Percentiles rank a stretch among this genome's conserved stretches.
Evolutionary conservation across 2,329 filamentous ascomycete genomes (phyloP).

Genomic region (Beauveria australis): DNA sequence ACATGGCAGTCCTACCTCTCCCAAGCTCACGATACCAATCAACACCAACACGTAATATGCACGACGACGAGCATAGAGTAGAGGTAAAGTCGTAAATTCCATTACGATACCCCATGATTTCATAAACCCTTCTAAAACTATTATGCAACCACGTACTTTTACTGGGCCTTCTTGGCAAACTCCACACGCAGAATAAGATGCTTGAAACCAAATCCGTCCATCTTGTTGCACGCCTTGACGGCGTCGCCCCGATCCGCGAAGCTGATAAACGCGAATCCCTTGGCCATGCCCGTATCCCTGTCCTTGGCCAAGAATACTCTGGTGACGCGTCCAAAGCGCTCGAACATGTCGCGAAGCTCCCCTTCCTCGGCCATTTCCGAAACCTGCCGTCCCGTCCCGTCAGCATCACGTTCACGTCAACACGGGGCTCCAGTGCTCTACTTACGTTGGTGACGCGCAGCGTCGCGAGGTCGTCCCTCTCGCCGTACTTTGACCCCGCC

Average conservation of each 20-base stretch:
- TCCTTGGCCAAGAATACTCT: slow-evolving; percentile 98
- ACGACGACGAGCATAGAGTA: not conserved
- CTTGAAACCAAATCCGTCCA: slow-evolving; percentile 91
- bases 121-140: slow-evolving; percentile 7
- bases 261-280: slow-evolving; percentile 98
- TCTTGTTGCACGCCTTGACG: slow-evolving; percentile 87
- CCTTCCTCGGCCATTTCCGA: slow-evolving; percentile 95
- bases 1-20: not conserved
- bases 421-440: slow-evolving; percentile 18
- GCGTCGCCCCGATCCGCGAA: slow-evolving; percentile 87
- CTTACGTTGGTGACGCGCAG: slow-evolving; percentile 94
- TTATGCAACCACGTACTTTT: slow-evolving; percentile 26
- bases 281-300: slow-evolving; percentile 88
- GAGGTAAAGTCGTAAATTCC: slow-evolving; percentile 9
- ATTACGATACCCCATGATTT: slow-evolving; percentile 3
- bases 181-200: slow-evolving; percentile 81
- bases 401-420: slow-evolving; percentile 16
- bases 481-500: slow-evolving; percentile 71
- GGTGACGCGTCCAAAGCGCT: slow-evolving; percentile 92
- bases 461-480: slow-evolving; percentile 93
- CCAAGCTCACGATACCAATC: not conserved
- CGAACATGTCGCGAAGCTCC: slow-evolving; percentile 96
- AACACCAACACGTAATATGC: not conserved
- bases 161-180: slow-evolving; percentile 68
- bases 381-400: slow-evolving; percentile 47